Evolutionary conservation across 139 green algal species (phyloP), one percentile per base, ranked within the genome.

Genomic region (Asterochloris erici): DNA sequence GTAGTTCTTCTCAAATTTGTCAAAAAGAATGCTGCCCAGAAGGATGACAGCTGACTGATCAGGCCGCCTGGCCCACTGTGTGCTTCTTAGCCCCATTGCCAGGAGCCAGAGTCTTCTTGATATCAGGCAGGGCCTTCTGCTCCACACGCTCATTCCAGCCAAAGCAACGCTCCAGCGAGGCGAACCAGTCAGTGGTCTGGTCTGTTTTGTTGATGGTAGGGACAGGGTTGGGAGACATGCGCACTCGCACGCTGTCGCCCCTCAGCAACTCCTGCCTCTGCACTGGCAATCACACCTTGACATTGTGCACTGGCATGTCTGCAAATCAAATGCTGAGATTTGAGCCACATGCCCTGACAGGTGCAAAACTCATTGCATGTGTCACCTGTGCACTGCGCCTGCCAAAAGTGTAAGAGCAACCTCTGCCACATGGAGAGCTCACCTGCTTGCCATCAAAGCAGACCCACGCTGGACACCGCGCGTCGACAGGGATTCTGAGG

Each of bases 121-220:
- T 47, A 27, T 77, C 23, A 12, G 62, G 60, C 26, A 95, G 83
- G 60, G 91, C 81, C 88, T 95, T 94, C 87, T 98, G 94, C 78
- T 96, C 89, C 11, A 88, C 79, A 14, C 94, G 83, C 75, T 98
- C 92, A 74, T 92, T 95, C 94, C 94, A 98, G 60, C 91, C 90
- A 86, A 98, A 95, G 89, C 94, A 98, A 10, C 92, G 79, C 78
- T 98, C 94, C 80, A 99, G 90, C 47, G 87, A 94, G 78, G 89
- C 86, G 68, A 99, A 98, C 96, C 96, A 99, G 87, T 99, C 96
- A 63, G 83, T 86, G 11, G 96, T 99, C 74, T 98, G 91, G 83
- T 99, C 96, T 16, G 84, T 84, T 81, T 94, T 92, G 90, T 97
- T 97, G 85, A 99, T 97, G 27, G 96, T 99, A 21, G 96, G 96